phyloP scores from a whole-genome alignment of 2,329 filamentous ascomycete species.

The Colletotrichum euphorbiae region DNA sequence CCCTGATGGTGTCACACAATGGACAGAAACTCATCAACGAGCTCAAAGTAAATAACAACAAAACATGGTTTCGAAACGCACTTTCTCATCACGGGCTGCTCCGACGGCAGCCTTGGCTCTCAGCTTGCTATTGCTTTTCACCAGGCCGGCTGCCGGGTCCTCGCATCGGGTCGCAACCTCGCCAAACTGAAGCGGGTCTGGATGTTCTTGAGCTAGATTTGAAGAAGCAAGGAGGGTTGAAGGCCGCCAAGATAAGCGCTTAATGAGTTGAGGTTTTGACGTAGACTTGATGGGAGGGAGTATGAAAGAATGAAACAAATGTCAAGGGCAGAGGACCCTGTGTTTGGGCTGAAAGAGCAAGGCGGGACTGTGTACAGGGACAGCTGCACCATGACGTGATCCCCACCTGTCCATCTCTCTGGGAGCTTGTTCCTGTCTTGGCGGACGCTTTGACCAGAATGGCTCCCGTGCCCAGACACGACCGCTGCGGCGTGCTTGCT shows the following conservation, averaged over 20 bases:
- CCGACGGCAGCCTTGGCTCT: slow-evolving; percentile 48
- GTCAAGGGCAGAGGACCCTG: too few species aligned
- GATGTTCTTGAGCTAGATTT: too few species aligned
- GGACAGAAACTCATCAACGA: too few species aligned
- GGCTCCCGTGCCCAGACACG: slow-evolving; percentile 29
- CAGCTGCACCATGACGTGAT: slow-evolving; percentile 41
- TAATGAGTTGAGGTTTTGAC: too few species aligned
- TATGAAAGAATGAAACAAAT: not conserved
- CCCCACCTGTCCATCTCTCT: slow-evolving; percentile 24
- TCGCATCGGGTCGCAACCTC: too few species aligned
- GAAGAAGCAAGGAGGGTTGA: too few species aligned
- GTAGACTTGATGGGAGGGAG: too few species aligned
- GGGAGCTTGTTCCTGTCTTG: slow-evolving; percentile 41
- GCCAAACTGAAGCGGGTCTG: too few species aligned
- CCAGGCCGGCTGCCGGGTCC: slow-evolving; percentile 6
- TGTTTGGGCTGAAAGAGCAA: not conserved
- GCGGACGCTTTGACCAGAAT: slow-evolving; percentile 5
- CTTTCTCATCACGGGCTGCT: slow-evolving; percentile 51
- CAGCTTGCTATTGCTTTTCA: slow-evolving; percentile 47
- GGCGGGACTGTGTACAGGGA: slow-evolving; percentile 7
- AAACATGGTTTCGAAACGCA: too few species aligned
- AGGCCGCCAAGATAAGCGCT: too few species aligned
- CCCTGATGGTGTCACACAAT: too few species aligned
- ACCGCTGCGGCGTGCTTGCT: slow-evolving; percentile 9
- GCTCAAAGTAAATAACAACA: too few species aligned